phyloP scores from a whole-genome alignment of 371 early-diverging fungal species.

The Parasitella parasitica region DNA sequence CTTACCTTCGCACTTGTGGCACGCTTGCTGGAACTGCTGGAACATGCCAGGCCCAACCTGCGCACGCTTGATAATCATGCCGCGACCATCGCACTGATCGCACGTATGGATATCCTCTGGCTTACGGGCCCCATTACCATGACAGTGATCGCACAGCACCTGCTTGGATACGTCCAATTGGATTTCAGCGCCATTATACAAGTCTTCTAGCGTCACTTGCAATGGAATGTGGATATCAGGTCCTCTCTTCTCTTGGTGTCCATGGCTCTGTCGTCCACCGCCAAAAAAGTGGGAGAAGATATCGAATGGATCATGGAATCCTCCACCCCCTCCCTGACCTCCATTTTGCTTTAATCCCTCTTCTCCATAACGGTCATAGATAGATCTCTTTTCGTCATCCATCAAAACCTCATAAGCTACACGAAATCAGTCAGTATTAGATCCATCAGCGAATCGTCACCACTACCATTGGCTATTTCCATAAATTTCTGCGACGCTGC shows the following conservation, averaged over 20 bases:
- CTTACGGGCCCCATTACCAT: constrained; percentile 89
- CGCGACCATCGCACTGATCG: constrained; percentile 76
- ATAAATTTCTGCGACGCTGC: constrained; percentile 87
- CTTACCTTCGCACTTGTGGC: constrained; percentile 87
- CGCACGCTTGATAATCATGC: constrained; percentile 79
- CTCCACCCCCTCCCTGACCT: constrained; percentile 57
- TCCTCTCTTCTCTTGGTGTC: constrained; percentile 73
- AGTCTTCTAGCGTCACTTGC: constrained; percentile 84
- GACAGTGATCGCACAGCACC: constrained; percentile 90
- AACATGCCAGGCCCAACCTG: constrained; percentile 91
- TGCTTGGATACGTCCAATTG: constrained; percentile 93
- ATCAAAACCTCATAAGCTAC: constrained; percentile 92
- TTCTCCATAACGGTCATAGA: constrained; percentile 86
- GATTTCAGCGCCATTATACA: constrained; percentile 80
- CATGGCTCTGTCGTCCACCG: constrained; percentile 34
- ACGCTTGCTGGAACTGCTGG: constrained; percentile 92
- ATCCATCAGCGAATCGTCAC: too few relatives aligned
- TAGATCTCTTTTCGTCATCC: constrained; percentile 73
- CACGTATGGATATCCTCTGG: constrained; percentile 86
- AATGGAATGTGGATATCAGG: constrained; percentile 75
- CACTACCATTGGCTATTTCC: constrained; percentile 81
- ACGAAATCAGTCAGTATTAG: background rate
- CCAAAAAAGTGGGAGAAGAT: constrained; percentile 92
- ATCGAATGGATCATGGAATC: constrained; percentile 91
- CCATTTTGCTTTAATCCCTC: constrained; percentile 86